A percentile compares a stretch with the other conserved stretches of the same genome.
phyloP scores from a whole-genome alignment of 192 early-diverging fungal species.

The Backusella tuberculispora region DNA sequence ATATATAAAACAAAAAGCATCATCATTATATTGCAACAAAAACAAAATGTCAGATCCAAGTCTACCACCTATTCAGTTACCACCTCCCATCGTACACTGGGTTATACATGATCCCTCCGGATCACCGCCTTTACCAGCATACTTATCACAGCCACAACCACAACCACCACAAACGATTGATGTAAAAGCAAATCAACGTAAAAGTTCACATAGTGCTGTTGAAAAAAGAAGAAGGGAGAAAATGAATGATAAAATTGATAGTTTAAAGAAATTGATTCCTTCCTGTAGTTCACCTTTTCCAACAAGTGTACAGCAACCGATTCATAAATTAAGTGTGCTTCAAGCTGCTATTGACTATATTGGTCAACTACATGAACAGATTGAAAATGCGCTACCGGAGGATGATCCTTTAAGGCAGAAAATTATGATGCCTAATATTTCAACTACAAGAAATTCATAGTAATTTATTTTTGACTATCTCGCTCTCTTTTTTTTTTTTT shows the following conservation, averaged over 20 bases:
- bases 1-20: not conserved
- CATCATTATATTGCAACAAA: not conserved
- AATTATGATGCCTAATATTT: not conserved
- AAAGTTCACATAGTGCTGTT: slow-evolving; percentile 19
- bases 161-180: not conserved
- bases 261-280: slow-evolving; percentile 17
- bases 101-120: not conserved
- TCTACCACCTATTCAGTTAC: slow-evolving; percentile 8
- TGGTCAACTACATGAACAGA: slow-evolving; percentile 10
- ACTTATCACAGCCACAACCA: not conserved
- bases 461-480: too few species aligned
- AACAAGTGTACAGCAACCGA: slow-evolving; percentile 14
- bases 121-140: not conserved
- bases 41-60: not conserved
- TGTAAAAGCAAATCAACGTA: not conserved
- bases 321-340: slow-evolving; percentile 22
- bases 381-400: slow-evolving; percentile 7
- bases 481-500: too few species aligned
- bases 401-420: slow-evolving; percentile 12
- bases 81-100: slow-evolving; percentile 14
- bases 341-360: slow-evolving; percentile 24
- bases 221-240: slow-evolving; percentile 23
- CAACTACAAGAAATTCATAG: too few species aligned
- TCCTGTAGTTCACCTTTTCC: slow-evolving; percentile 13
- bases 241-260: slow-evolving; percentile 26